Evolutionary conservation across 345 rosid species (phyloP).

Genomic region (Murraya koenigii): DNA sequence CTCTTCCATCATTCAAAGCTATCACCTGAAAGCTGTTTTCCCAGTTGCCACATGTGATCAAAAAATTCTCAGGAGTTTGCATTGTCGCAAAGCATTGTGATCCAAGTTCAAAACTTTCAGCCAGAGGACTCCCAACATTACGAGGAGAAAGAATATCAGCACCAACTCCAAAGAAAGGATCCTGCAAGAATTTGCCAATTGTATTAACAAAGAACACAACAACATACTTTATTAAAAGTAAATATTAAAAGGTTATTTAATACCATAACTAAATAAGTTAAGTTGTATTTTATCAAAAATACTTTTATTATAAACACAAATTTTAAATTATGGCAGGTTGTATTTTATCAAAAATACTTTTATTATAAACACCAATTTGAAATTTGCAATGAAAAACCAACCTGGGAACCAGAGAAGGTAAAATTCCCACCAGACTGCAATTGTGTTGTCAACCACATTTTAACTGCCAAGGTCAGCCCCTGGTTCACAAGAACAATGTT

Average conservation of each 20-base stretch:
- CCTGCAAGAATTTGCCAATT: constrained; percentile 47
- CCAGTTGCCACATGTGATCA: constrained; percentile 97
- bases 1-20: constrained; percentile 84
- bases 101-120: constrained; percentile 77
- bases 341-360: neutral
- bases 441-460: constrained; percentile 93
- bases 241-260: neutral
- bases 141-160: constrained; percentile 86
- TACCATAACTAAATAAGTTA: neutral
- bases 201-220: neutral
- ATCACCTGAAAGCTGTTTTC: constrained; percentile 93
- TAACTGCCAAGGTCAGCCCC: constrained; percentile 84
- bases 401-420: constrained; percentile 93
- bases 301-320: constrained; percentile 2
- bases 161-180: constrained; percentile 93
- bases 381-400: constrained; percentile 28
- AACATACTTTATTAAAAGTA: neutral
- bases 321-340: constrained; percentile 11
- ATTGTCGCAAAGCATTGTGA: constrained; percentile 76
- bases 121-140: constrained; percentile 81
- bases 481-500: constrained; percentile 78
- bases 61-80: constrained; percentile 78
- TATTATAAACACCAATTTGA: constrained; percentile 13
- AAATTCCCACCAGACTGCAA: constrained; percentile 92
- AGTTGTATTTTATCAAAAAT: neutral